phyloP scores from a whole-genome alignment of 768 basidiomycete species.

The Sarcomyxa edulis region DNA sequence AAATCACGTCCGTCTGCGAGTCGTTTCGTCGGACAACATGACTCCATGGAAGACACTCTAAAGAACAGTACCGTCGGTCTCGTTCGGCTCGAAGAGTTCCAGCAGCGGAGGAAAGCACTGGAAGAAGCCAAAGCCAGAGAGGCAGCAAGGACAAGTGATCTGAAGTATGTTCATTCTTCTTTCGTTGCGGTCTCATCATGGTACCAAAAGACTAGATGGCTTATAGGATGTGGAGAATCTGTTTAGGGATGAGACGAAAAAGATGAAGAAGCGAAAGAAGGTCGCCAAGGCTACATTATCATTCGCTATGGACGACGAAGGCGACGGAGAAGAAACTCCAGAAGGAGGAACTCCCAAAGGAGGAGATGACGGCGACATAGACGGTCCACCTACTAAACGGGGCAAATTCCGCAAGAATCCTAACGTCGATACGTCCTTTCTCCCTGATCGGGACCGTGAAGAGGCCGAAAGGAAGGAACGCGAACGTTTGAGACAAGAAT shows the following conservation, averaged over 20 bases:
- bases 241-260: constrained; percentile 85
- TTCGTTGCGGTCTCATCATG: constrained; percentile 12
- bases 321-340: constrained; percentile 33
- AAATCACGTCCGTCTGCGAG: constrained; percentile 83
- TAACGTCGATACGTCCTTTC: constrained; percentile 93
- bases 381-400: constrained; percentile 56
- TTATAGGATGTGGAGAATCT: constrained; percentile 76
- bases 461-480: constrained; percentile 86
- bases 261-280: constrained; percentile 92
- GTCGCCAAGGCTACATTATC: constrained; percentile 83
- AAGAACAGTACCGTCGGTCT: constrained; percentile 91
- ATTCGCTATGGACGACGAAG: constrained; percentile 83
- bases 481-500: constrained; percentile 85
- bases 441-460: constrained; percentile 97
- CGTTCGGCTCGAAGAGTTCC: constrained; percentile 88
- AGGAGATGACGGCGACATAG: constrained; percentile 35
- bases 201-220: constrained; percentile 37
- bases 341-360: constrained; percentile 23
- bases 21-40: constrained; percentile 91
- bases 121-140: constrained; percentile 90
- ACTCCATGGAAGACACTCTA: constrained; percentile 89
- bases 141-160: constrained; percentile 76
- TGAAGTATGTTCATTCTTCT: constrained; percentile 66
- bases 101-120: constrained; percentile 79
- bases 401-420: constrained; percentile 92